Conservation (phyloP, 257 asterid species). For the Solanum clarkiae region DNA sequence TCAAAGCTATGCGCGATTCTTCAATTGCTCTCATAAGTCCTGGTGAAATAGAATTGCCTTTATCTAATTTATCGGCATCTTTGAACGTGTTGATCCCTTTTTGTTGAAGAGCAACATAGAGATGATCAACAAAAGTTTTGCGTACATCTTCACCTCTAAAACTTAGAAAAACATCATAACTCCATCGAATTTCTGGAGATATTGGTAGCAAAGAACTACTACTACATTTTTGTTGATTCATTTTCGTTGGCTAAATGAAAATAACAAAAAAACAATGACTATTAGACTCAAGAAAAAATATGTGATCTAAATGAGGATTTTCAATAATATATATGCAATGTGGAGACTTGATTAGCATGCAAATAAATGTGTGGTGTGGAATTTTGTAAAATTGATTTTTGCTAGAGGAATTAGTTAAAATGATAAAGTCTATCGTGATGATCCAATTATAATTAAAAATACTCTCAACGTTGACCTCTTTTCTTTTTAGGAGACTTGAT, state of each 20-base stretch:
- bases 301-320: no score
- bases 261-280: neutral
- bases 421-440: neutral
- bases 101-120: neutral
- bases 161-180: neutral
- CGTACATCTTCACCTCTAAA: neutral
- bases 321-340: no score
- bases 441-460: neutral
- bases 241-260: neutral
- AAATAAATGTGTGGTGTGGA: neutral
- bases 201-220: neutral
- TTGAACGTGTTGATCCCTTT: neutral
- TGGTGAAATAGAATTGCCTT: neutral
- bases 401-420: neutral
- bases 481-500: no score
- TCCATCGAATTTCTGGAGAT: neutral
- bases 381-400: no score
- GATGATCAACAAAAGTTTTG: neutral
- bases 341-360: no score
- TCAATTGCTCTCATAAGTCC: neutral
- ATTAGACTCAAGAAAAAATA: no score
- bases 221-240: neutral
- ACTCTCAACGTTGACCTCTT: no score
- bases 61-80: neutral
- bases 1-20: neutral